Base-by-base conservation (phyloP, 2,329 filamentous ascomycete species). In the Colletotrichum sp. region DNA sequence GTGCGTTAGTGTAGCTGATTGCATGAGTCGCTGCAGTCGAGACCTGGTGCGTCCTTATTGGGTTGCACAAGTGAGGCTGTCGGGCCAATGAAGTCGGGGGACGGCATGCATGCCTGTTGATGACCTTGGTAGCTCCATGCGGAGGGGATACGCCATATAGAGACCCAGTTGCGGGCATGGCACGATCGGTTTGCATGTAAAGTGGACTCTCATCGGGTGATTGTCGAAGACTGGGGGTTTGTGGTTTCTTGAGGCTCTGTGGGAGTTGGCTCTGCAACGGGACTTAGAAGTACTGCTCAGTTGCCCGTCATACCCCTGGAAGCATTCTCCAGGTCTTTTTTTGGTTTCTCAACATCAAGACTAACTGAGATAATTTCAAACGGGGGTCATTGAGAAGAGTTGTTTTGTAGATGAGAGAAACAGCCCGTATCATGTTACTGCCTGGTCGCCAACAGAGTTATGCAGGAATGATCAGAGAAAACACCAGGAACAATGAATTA, bases 1-100 rank as follows among this genome's bases (percentile, higher is more conserved):
- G n/a, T 63, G 59, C 59, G 28, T 63, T 63, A 63, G 59, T 32
- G 28, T 15, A 63, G 59, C 59, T 63, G 59, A 63, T 63, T 63
- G 59, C 59, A 63, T 63, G 9, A 36, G 59, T 63, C 32, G 59
- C 59, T 63, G 59, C 59, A 63, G n/a, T 32, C n/a, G 59, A 52
- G 44, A 63, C 59, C 32, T 34, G 28, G 59, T 63, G 21, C 59
- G 59, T 10, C 59, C 59, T 36, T 15, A 63, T 63, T 63, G 28
- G 28, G 59, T 36, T 63, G 28, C 59, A 24, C 30, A 63, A 63
- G 59, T 63, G 59, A 63, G 59, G 59, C 59, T 63, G 59, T 32
- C 59, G 59, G 59, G 30, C 59, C 59, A 63, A 63, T 63, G 16
- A 34, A 30, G 12, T 24, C 9, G 30, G 59, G 13, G 59, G 28